A percentile compares a stretch with the other conserved stretches of the same genome.
Conservation (phyloP, 2,329 filamentous ascomycete genomes). For the Colletotrichum musicola region DNA sequence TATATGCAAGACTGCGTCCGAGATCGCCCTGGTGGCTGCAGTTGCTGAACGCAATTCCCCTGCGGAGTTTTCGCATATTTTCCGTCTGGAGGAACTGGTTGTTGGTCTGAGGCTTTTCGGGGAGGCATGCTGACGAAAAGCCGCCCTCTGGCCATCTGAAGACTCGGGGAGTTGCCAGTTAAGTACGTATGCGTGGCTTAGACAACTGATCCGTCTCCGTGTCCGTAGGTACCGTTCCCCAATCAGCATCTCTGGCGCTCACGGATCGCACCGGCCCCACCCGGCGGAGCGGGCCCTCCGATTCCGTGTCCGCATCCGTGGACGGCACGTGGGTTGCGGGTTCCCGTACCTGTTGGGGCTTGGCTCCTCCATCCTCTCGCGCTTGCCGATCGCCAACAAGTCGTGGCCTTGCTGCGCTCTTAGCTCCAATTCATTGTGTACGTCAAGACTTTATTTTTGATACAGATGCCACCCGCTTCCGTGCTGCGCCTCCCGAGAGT, state of each 20-base stretch:
- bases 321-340: not conserved
- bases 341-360: constrained; percentile 2
- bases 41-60: not conserved
- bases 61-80: too few relatives aligned
- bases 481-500: not conserved
- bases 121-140: too few relatives aligned
- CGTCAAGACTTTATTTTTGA: not conserved
- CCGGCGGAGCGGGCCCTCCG: constrained; percentile 1
- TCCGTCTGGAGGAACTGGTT: not conserved
- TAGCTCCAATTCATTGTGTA: not conserved
- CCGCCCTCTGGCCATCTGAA: not conserved
- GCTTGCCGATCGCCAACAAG: not conserved
- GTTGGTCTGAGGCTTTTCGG: too few relatives aligned
- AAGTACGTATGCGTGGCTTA: constrained; percentile 18
- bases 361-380: not conserved
- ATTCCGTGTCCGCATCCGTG: constrained; percentile 25
- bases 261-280: not conserved
- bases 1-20: not conserved
- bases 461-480: not conserved
- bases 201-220: constrained; percentile 18
- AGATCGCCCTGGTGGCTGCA: not conserved
- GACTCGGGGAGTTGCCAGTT: not conserved
- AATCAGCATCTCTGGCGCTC: not conserved
- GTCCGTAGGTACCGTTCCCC: constrained; percentile 24
- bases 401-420: not conserved